phyloP scores from a whole-genome alignment of 805 yeast species.

The Cyberlindnera maritima region DNA sequence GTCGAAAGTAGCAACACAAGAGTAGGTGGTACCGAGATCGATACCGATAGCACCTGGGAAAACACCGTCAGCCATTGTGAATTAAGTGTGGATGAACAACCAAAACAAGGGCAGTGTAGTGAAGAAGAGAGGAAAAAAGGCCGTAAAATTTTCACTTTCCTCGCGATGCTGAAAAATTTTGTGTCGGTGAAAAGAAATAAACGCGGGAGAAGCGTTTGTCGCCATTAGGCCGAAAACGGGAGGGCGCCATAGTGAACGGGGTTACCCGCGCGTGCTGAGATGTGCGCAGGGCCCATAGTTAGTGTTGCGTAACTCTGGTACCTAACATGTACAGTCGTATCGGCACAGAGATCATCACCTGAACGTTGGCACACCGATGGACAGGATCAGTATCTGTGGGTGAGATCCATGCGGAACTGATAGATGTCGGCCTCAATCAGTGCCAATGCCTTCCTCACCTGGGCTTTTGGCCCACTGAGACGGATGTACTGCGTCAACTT shows the following conservation, averaged over 20 bases:
- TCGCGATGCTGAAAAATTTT: conserved; percentile 20
- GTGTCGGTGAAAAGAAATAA: conserved; percentile 1
- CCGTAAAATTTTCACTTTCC: conserved; percentile 23
- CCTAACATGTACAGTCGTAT: conserved; percentile 12
- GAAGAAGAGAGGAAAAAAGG: conserved; percentile 14
- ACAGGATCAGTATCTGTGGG: neutral
- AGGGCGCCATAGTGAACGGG: conserved; percentile 5
- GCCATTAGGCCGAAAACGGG: conserved; percentile 10
- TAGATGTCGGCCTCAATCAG: conserved; percentile 27
- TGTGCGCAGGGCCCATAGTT: conserved; percentile 7
- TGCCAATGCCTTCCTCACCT: conserved; percentile 27
- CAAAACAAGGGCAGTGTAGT: conserved; percentile 6
- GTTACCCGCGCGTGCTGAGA: conserved; percentile 20
- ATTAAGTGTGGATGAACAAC: conserved; percentile 7
- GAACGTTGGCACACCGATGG: neutral
- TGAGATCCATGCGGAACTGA: conserved; percentile 17
- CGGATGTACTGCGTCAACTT: conserved; percentile 29
- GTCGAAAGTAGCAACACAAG: conserved; percentile 79
- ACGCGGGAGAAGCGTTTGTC: neutral
- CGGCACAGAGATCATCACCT: too few relatives aligned
- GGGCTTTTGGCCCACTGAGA: conserved; percentile 29
- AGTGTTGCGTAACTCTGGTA: conserved; percentile 15
- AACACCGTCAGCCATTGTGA: conserved; percentile 93
- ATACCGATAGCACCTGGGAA: conserved; percentile 99
- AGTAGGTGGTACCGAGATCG: conserved; percentile 90